Evolutionary conservation across 768 basidiomycete species (phyloP), one percentile per base, ranked within the genome.

Genomic region (Omphalotus guepiniiformis): DNA sequence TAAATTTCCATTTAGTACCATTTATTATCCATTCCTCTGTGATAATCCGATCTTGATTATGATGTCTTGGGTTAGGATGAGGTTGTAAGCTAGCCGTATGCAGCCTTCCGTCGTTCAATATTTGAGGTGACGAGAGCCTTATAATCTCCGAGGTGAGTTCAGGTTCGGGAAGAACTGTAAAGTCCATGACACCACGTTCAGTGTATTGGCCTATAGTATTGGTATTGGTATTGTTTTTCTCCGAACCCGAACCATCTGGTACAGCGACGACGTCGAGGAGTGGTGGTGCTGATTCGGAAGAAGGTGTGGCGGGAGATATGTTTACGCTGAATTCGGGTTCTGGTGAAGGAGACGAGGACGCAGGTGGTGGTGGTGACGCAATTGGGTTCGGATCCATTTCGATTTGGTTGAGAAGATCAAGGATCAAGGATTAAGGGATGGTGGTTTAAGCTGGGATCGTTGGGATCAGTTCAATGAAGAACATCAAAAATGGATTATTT

Each of bases 11-110:
- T 13, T 52, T 61, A 7, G 69, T 70, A 30, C 46, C 38, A 29
- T 39, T 13, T 25, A 45, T 13, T 36, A 36, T 23, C 44, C 44
- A 45, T 39, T 75, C 63, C 26, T 67, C 55, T 35, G 74, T 62
- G 18, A 66, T 58, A 53, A 64, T 68, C 16, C 78, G 68, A 58
- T 80, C 78, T 55, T 80, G 76, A 49, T 61, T 74, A 4, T 60
- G 55, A 19, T 63, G 59, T 27, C 64, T 62, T 15, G 68, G 70
- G 28, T 69, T 60, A 1, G 67, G 64, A 51, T 69, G 74, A 19
- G 78, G 77, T 51, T 80, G 78, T 39, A 80, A 65, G 15, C 32
- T 45, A 4, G 44, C 30, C n/a, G 34, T 25, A 23, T 45, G 44
- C 22, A 37, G 12, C 23, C 28, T 29, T 22, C 44, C 34, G n/a